Evolutionary conservation across 805 yeast species (phyloP).

Genomic region (Debaryomyces castellii): DNA sequence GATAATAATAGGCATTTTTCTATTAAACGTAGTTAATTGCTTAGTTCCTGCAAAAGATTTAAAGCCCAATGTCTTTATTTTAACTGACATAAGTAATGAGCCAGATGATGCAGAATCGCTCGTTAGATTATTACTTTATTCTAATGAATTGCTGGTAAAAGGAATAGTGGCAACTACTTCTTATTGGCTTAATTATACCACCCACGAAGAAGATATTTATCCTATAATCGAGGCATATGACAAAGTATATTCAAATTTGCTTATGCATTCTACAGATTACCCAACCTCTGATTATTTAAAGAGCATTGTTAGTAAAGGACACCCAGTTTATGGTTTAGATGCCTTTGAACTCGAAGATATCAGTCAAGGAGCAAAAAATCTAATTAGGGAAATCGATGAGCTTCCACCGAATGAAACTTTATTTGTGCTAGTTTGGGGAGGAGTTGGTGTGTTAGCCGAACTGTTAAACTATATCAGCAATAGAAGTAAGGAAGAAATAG

Average conservation of each 20-base stretch:
- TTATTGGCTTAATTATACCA: slow-evolving; percentile 26
- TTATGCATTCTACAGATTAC: slow-evolving; percentile 22
- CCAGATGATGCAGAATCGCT: slow-evolving; percentile 11
- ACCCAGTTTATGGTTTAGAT: slow-evolving; percentile 21
- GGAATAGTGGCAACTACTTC: slow-evolving; percentile 35
- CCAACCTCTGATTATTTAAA: slow-evolving; percentile 24
- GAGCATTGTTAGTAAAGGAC: slow-evolving; percentile 20
- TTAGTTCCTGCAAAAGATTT: slow-evolving; percentile 13
- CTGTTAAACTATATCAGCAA: slow-evolving; percentile 19
- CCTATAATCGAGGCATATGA: slow-evolving; percentile 30
- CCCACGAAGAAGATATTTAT: slow-evolving; percentile 26
- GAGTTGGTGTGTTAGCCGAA: slow-evolving; percentile 29
- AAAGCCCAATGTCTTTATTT: slow-evolving; percentile 25
- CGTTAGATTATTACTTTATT: slow-evolving; percentile 25
- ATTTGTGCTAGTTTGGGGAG: slow-evolving; percentile 28
- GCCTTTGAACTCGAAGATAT: slow-evolving; percentile 11
- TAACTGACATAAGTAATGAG: slow-evolving; percentile 29
- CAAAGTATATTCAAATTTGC: slow-evolving; percentile 18
- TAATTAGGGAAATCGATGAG: slow-evolving; percentile 20
- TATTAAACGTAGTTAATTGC: background rate
- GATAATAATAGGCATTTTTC: background rate
- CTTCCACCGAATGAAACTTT: slow-evolving; percentile 12
- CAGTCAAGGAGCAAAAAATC: slow-evolving; percentile 21
- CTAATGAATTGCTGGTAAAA: slow-evolving; percentile 23
- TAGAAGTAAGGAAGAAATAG: slow-evolving; percentile 14